These are phyloP conservation scores for Penicillium cosmopolitanum DNA, from an alignment of 495 filamentous ascomycete species.

Conservation along the genomic window DNA sequence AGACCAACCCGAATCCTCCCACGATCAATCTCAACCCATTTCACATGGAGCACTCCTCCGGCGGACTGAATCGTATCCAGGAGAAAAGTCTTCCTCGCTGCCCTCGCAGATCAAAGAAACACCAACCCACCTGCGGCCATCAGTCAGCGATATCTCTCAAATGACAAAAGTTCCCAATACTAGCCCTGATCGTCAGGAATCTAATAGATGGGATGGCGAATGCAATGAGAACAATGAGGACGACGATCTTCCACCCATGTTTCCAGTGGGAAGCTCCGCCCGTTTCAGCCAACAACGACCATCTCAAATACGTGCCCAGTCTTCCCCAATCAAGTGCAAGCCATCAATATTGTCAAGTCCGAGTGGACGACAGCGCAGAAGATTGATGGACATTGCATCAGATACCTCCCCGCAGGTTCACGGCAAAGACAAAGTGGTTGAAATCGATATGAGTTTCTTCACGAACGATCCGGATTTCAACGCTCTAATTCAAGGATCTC, in stretches of 20 bases:
- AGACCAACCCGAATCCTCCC: background rate
- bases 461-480: constrained; percentile 50
- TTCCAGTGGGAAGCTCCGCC: constrained; percentile 20
- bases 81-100: constrained; percentile 45
- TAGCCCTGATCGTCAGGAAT: constrained; percentile 37
- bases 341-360: constrained; percentile 42
- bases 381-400: constrained; percentile 50
- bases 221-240: constrained; percentile 44
- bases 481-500: constrained; percentile 39
- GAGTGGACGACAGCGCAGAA: constrained; percentile 46
- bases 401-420: constrained; percentile 46
- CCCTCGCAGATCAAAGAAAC: constrained; percentile 48
- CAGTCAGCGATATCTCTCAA: constrained; percentile 33
- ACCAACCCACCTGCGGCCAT: constrained; percentile 35
- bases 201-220: constrained; percentile 32
- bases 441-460: constrained; percentile 46
- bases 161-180: constrained; percentile 47
- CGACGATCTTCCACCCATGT: constrained; percentile 47
- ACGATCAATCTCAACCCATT: background rate
- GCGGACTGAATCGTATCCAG: constrained; percentile 13
- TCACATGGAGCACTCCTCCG: background rate
- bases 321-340: constrained; percentile 38
- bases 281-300: constrained; percentile 33
- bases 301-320: constrained; percentile 25
- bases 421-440: constrained; percentile 27